Conservation (phyloP, 768 basidiomycete species). For the Suillus tomentosus region DNA sequence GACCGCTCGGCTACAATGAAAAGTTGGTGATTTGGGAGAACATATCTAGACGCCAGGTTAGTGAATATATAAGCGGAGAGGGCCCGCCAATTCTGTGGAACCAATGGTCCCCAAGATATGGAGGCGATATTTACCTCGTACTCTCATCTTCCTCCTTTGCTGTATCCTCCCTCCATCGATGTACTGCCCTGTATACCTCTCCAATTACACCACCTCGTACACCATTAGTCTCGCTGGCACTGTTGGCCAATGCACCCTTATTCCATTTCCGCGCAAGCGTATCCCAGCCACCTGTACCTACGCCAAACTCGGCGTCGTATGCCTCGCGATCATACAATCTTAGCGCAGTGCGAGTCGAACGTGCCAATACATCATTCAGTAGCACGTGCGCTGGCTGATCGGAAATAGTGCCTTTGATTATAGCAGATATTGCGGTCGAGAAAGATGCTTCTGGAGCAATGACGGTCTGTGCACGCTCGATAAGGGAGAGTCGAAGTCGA, state of each 20-base stretch:
- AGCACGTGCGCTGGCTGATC: slow-evolving; percentile 39
- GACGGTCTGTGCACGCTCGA: slow-evolving; percentile 59
- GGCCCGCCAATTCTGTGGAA: not conserved
- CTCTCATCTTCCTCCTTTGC: slow-evolving; percentile 89
- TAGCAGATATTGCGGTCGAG: slow-evolving; percentile 29
- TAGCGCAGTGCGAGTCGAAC: slow-evolving; percentile 77
- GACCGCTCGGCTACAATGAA: slow-evolving; percentile 73
- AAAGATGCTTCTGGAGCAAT: slow-evolving; percentile 35
- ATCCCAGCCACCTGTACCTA: slow-evolving; percentile 76
- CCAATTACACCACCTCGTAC: slow-evolving; percentile 44
- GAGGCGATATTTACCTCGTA: slow-evolving; percentile 52
- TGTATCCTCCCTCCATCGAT: slow-evolving; percentile 79
- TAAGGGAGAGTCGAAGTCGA: slow-evolving; percentile 81
- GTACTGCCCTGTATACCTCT: slow-evolving; percentile 69
- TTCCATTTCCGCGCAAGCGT: slow-evolving; percentile 83
- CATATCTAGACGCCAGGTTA: slow-evolving; percentile 48
- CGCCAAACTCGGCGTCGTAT: slow-evolving; percentile 68
- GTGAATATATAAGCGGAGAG: not conserved
- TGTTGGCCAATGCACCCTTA: slow-evolving; percentile 50
- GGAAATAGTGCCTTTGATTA: slow-evolving; percentile 22
- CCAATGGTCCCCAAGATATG: not conserved
- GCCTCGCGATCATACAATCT: slow-evolving; percentile 66
- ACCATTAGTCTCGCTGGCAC: slow-evolving; percentile 37
- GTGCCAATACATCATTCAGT: slow-evolving; percentile 63
- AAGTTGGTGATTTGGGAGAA: slow-evolving; percentile 73